Conservation (phyloP, 371 early-diverging fungal species). For the Blakeslea trispora region DNA sequence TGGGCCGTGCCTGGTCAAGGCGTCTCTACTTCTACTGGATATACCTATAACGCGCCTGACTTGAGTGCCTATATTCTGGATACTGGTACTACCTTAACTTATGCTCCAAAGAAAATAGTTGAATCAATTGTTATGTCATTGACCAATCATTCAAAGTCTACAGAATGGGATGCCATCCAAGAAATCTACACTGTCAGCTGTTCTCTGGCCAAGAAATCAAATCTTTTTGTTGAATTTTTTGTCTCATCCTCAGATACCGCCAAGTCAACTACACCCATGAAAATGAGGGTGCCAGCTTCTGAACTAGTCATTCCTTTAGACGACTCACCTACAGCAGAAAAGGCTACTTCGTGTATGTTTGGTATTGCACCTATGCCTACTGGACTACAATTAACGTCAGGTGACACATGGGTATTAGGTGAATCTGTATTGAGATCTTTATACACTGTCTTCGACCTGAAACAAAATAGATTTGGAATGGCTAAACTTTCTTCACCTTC, state of each 20-base stretch:
- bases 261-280: slow-evolving; percentile 17
- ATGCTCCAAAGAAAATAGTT: slow-evolving; percentile 31
- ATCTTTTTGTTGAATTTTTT: slow-evolving; percentile 16
- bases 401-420: slow-evolving; percentile 39
- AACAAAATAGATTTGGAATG: slow-evolving; percentile 42
- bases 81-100: slow-evolving; percentile 49
- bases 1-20: slow-evolving; percentile 24
- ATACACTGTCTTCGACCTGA: slow-evolving; percentile 49
- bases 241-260: slow-evolving; percentile 12
- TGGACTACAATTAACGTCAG: slow-evolving; percentile 15
- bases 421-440: slow-evolving; percentile 45
- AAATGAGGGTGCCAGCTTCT: slow-evolving; percentile 31
- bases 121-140: slow-evolving; percentile 31
- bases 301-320: slow-evolving; percentile 44
- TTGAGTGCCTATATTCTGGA: slow-evolving; percentile 41
- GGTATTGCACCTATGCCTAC: slow-evolving; percentile 43
- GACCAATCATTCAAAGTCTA: slow-evolving; percentile 21
- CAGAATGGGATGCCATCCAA: slow-evolving; percentile 28
- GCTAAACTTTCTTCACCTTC: slow-evolving; percentile 12
- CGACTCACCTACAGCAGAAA: slow-evolving; percentile 21
- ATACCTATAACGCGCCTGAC: not conserved
- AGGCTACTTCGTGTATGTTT: slow-evolving; percentile 39
- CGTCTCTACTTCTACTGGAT: slow-evolving; percentile 5
- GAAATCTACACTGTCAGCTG: slow-evolving; percentile 41
- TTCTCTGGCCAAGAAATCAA: slow-evolving; percentile 15